A percentile compares a stretch with the other conserved stretches of the same genome.
Conservation (phyloP, 2,329 filamentous ascomycete species). For the Diplodia sapinea region DNA sequence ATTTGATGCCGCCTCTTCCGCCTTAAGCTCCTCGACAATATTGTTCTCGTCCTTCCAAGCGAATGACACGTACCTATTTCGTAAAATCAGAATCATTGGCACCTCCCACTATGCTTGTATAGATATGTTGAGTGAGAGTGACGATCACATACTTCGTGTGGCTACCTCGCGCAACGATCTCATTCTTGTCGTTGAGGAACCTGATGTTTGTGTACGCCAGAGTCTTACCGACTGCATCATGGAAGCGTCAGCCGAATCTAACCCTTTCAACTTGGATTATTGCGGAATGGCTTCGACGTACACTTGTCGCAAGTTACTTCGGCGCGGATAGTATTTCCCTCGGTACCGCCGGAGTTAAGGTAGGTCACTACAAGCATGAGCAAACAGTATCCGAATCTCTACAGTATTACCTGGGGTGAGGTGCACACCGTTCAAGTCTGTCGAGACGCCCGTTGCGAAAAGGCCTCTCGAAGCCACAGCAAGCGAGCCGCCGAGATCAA, state of each 20-base stretch:
- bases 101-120: neutral
- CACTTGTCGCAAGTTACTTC: slow-evolving; percentile 71
- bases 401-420: slow-evolving; percentile 6
- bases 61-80: slow-evolving; percentile 59
- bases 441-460: slow-evolving; percentile 70
- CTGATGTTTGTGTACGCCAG: slow-evolving; percentile 67
- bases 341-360: slow-evolving; percentile 66
- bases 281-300: slow-evolving; percentile 42
- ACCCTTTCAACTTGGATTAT: neutral
- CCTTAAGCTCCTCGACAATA: slow-evolving; percentile 61
- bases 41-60: slow-evolving; percentile 69
- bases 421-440: slow-evolving; percentile 63
- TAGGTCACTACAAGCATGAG: slow-evolving; percentile 62
- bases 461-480: slow-evolving; percentile 69
- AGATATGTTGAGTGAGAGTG: neutral
- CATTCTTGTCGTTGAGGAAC: slow-evolving; percentile 64
- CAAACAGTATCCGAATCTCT: neutral
- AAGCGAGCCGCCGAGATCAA: slow-evolving; percentile 69
- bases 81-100: neutral
- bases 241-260: neutral
- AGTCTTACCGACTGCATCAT: slow-evolving; percentile 64
- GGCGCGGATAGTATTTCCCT: slow-evolving; percentile 65
- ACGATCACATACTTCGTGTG: slow-evolving; percentile 66
- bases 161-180: slow-evolving; percentile 68
- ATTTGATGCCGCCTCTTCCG: slow-evolving; percentile 7